Conservation (phyloP, 306 rosid genomes). For the Quercus gilva region DNA sequence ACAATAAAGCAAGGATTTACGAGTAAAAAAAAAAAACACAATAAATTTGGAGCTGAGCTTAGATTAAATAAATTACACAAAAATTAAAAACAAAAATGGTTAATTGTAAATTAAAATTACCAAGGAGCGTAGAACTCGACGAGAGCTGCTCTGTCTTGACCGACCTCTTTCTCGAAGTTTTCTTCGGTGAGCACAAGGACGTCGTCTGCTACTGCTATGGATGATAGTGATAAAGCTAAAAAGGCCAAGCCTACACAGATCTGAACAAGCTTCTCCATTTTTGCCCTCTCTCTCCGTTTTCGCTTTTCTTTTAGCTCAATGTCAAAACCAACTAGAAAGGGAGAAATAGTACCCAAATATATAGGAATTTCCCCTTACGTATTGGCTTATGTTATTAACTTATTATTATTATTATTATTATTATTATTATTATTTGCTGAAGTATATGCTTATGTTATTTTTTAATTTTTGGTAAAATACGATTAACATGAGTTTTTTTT, state of each 20-base stretch:
- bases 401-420: no score
- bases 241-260: constrained; percentile 60
- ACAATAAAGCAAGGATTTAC: not conserved
- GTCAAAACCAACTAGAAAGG: not conserved
- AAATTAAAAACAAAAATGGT: not conserved
- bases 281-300: constrained; percentile 2
- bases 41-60: not conserved
- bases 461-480: no score
- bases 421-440: no score
- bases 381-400: no score
- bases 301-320: not conserved
- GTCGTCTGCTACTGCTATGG: constrained; percentile 77
- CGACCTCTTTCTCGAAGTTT: constrained; percentile 88
- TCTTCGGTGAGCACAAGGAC: constrained; percentile 82
- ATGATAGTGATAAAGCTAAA: constrained; percentile 47
- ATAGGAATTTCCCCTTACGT: no score
- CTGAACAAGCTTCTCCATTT: constrained; percentile 40
- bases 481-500: no score
- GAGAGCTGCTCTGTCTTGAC: constrained; percentile 83
- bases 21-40: no score
- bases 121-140: constrained; percentile 99
- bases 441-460: no score
- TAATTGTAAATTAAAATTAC: constrained; percentile 23
- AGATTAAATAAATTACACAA: not conserved
- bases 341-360: no score